Percentiles rank a stretch among this genome's conserved stretches.
These are phyloP conservation scores for Ophiostoma fasciatum DNA, from an alignment of 2,329 filamentous ascomycete species.

Conservation along the genomic window DNA sequence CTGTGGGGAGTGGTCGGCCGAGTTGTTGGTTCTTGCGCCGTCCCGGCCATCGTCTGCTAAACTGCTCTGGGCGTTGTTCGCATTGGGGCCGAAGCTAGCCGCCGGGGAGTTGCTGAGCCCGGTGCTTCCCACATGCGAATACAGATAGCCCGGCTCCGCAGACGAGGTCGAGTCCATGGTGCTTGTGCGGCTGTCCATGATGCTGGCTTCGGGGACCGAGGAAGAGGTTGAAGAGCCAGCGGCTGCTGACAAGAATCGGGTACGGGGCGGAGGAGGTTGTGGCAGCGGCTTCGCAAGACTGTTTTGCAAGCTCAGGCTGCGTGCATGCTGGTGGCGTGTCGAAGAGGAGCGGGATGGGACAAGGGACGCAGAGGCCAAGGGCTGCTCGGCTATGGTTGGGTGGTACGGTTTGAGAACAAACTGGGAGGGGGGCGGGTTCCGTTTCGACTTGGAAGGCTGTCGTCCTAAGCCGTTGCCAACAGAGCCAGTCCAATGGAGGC, in stretches of 20 bases:
- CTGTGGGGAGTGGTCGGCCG: slow-evolving; percentile 42
- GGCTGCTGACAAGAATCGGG: too few relatives aligned
- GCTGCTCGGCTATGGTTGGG: slow-evolving; percentile 9
- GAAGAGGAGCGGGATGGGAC: slow-evolving; percentile 9
- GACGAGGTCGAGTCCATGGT: slow-evolving; percentile 35
- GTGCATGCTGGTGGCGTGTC: slow-evolving; percentile 30
- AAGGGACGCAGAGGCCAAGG: slow-evolving; percentile 17
- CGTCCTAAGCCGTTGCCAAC: slow-evolving; percentile 29
- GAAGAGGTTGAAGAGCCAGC: slow-evolving; percentile 34
- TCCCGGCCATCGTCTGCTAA: slow-evolving; percentile 32
- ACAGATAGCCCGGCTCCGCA: slow-evolving; percentile 17
- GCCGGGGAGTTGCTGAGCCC: not conserved
- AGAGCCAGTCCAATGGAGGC: too few relatives aligned
- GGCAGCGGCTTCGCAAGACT: slow-evolving; percentile 45
- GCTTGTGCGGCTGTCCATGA: slow-evolving; percentile 27
- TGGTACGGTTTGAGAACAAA: slow-evolving; percentile 20
- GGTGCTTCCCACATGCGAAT: slow-evolving; percentile 1
- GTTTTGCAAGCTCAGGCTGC: slow-evolving; percentile 37
- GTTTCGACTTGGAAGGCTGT: slow-evolving; percentile 24
- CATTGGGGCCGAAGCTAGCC: slow-evolving; percentile 20
- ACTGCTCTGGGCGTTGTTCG: slow-evolving; percentile 33
- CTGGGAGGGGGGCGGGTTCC: slow-evolving; percentile 11
- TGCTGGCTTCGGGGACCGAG: slow-evolving; percentile 12
- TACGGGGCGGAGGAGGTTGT: slow-evolving; percentile 27
- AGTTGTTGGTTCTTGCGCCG: slow-evolving; percentile 37